These are phyloP conservation scores for Collybiopsis luxurians DNA, from an alignment of 768 basidiomycete species.

Conservation along the genomic window DNA sequence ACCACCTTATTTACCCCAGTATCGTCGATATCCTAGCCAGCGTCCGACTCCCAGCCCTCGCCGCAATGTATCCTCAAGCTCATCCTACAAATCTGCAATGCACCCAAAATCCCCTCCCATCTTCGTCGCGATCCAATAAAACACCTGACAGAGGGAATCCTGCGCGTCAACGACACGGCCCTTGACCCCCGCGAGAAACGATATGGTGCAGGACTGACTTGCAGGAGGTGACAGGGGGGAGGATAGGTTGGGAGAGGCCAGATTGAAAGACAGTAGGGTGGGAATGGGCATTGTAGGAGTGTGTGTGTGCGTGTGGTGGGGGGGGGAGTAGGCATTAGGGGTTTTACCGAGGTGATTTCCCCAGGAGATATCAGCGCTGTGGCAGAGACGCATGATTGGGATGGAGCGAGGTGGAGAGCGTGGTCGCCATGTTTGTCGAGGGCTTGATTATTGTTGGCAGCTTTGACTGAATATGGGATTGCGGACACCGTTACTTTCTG, in stretches of 20 bases:
- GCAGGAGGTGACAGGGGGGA: slow-evolving; percentile 83
- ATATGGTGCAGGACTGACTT: slow-evolving; percentile 92
- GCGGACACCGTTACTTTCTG: neutral
- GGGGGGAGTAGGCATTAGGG: slow-evolving; percentile 89
- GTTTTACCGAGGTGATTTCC: slow-evolving; percentile 96
- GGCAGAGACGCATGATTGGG: slow-evolving; percentile 70
- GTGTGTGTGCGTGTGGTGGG: slow-evolving; percentile 90
- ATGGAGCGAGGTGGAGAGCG: slow-evolving; percentile 86
- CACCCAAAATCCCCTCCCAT: slow-evolving; percentile 75
- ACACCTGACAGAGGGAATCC: slow-evolving; percentile 89
- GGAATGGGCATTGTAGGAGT: slow-evolving; percentile 74
- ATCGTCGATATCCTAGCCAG: slow-evolving; percentile 80
- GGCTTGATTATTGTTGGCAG: slow-evolving; percentile 20
- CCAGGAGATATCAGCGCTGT: slow-evolving; percentile 88
- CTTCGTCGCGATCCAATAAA: slow-evolving; percentile 80
- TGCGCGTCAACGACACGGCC: slow-evolving; percentile 81
- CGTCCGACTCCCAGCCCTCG: slow-evolving; percentile 86
- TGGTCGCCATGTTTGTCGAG: slow-evolving; percentile 95
- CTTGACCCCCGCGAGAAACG: slow-evolving; percentile 86
- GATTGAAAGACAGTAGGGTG: slow-evolving; percentile 62
- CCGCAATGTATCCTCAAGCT: slow-evolving; percentile 97
- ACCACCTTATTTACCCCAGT: slow-evolving; percentile 88
- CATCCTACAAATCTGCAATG: slow-evolving; percentile 88
- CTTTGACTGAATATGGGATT: slow-evolving; percentile 35
- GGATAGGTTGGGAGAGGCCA: slow-evolving; percentile 68